These are phyloP conservation scores for Pulveroboletus sp. DNA, from an alignment of 768 basidiomycete genomes.

Conservation along the genomic window DNA sequence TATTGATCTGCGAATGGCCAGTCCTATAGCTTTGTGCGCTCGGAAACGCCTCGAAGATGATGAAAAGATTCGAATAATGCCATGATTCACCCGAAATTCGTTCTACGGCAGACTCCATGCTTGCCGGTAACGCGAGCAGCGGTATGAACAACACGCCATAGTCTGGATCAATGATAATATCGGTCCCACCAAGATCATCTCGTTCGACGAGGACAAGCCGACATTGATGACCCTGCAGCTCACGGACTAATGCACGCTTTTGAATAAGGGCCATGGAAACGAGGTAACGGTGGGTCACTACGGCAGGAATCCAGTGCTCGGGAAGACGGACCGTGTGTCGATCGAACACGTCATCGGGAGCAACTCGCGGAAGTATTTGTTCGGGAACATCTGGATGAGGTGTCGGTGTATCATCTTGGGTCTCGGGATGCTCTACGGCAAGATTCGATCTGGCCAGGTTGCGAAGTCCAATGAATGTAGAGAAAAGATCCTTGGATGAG, in stretches of 20 bases:
- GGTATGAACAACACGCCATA: slow-evolving; percentile 52
- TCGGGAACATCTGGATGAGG: slow-evolving; percentile 7
- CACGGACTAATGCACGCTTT: slow-evolving; percentile 56
- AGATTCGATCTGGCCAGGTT: slow-evolving; percentile 11
- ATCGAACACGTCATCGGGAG: slow-evolving; percentile 43
- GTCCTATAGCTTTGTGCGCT: slow-evolving; percentile 36
- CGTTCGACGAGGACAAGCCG: slow-evolving; percentile 64
- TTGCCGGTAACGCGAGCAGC: slow-evolving; percentile 47
- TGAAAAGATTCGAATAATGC: slow-evolving; percentile 51
- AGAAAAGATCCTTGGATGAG: slow-evolving; percentile 26
- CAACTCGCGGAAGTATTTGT: slow-evolving; percentile 18
- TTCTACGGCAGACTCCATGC: slow-evolving; percentile 42
- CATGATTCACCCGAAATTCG: slow-evolving; percentile 58
- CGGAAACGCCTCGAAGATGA: slow-evolving; percentile 70
- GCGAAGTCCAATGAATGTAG: slow-evolving; percentile 25
- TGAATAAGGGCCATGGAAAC: slow-evolving; percentile 68
- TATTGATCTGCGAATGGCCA: slow-evolving; percentile 5
- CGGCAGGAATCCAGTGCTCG: slow-evolving; percentile 28
- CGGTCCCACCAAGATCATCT: slow-evolving; percentile 52
- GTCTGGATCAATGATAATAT: slow-evolving; percentile 66
- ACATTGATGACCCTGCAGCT: slow-evolving; percentile 44
- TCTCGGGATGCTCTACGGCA: slow-evolving; percentile 9
- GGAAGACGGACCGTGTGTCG: slow-evolving; percentile 46
- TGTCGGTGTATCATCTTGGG: slow-evolving; percentile 9
- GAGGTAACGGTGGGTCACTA: slow-evolving; percentile 57